phyloP scores from a whole-genome alignment of 108 stramenopile species.

The Cyclostephanos invisitatus region DNA sequence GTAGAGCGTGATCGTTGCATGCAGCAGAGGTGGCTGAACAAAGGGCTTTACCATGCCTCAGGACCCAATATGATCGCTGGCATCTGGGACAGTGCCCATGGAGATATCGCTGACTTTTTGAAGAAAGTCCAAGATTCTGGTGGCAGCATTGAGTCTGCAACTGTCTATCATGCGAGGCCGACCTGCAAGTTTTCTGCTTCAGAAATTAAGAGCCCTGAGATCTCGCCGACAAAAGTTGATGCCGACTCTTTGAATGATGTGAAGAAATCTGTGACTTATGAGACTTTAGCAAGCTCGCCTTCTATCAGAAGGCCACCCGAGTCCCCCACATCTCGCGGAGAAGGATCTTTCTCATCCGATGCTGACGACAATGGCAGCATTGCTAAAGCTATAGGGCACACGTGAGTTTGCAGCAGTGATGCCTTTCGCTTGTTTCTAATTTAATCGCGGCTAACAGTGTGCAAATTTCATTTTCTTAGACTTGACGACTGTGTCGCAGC shows the following conservation, averaged over 20 bases:
- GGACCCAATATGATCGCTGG: conserved; percentile 2
- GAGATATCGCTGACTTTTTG: conserved; percentile 1
- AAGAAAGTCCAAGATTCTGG: conserved; percentile 21
- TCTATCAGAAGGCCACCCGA: too few species aligned
- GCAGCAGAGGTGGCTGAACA: conserved; percentile 68
- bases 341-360: conserved; percentile 64
- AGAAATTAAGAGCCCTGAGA: not conserved
- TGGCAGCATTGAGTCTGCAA: conserved; percentile 9
- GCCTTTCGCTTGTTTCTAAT: not conserved
- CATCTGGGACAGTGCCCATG: conserved; percentile 1
- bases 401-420: conserved; percentile 21
- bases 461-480: conserved; percentile 8
- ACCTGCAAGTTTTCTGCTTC: not conserved
- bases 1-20: conserved; percentile 69
- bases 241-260: too few species aligned
- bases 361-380: conserved; percentile 75
- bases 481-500: conserved; percentile 41
- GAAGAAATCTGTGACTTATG: too few species aligned
- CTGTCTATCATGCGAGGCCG: conserved; percentile 4
- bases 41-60: conserved; percentile 7
- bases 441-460: not conserved
- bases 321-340: too few species aligned
- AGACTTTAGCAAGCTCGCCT: too few species aligned
- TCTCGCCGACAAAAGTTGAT: too few species aligned
- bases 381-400: conserved; percentile 66